Evolutionary conservation across 768 basidiomycete species (phyloP).

Genomic region (Russula compacta): DNA sequence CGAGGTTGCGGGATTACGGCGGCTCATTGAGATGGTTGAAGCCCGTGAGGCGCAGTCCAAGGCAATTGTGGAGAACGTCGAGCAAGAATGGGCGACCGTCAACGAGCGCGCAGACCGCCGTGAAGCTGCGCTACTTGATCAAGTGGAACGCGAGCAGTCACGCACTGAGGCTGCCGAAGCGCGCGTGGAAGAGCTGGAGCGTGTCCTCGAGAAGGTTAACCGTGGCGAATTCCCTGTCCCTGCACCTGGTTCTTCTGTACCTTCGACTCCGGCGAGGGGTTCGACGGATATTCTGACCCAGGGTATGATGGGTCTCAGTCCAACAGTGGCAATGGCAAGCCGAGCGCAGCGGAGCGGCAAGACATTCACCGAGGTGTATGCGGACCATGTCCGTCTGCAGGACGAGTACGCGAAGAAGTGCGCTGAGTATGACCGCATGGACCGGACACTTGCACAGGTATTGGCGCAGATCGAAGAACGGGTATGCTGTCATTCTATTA

Average conservation of each 20-base stretch:
- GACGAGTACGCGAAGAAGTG: constrained; percentile 72
- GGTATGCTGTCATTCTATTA: constrained; percentile 35
- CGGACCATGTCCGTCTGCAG: constrained; percentile 80
- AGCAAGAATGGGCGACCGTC: constrained; percentile 71
- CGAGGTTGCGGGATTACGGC: constrained; percentile 64
- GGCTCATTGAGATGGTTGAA: constrained; percentile 79
- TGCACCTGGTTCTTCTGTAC: constrained; percentile 31
- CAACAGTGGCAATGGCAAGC: constrained; percentile 81
- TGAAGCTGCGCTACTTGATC: constrained; percentile 57
- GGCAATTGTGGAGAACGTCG: constrained; percentile 71
- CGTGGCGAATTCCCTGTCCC: constrained; percentile 62
- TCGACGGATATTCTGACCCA: constrained; percentile 41
- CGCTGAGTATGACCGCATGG: constrained; percentile 79
- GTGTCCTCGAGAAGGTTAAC: constrained; percentile 61
- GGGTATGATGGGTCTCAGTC: constrained; percentile 64
- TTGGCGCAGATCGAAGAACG: constrained; percentile 87
- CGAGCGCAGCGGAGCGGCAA: constrained; percentile 73
- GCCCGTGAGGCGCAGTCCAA: constrained; percentile 80
- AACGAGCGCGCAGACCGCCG: constrained; percentile 59
- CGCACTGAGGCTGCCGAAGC: constrained; percentile 65
- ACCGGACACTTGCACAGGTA: constrained; percentile 67
- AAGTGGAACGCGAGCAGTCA: constrained; percentile 61
- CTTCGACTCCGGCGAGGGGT: constrained; percentile 38
- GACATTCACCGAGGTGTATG: constrained; percentile 91
- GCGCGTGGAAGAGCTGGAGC: constrained; percentile 61